Evolutionary conservation across 805 yeast species (phyloP), one percentile per base, ranked within the genome.

Genomic region (Candida taoyuanica): DNA sequence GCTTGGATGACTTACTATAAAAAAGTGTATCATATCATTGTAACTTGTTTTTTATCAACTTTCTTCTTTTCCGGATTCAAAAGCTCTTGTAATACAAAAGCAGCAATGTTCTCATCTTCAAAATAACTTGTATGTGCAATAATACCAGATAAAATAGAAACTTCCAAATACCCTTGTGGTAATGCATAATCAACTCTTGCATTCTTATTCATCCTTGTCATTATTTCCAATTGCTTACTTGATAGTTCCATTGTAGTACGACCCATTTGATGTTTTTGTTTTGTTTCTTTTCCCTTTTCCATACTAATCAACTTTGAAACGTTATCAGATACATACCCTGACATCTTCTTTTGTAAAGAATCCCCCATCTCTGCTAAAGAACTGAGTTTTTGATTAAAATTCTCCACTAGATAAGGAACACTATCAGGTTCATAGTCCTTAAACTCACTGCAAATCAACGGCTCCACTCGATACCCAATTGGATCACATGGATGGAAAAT

Each of bases 401-500:
- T 60, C 14, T 66, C 64, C 32, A 62, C 56, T 3, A 62, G 75
- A 48, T 72, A 77, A 1, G 85, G 82, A 13, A 84, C 69, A 14
- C 63, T 61, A 38, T 68, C 76, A 0, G 91, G 85, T 44, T 70
- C 67, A 39, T 70, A 60, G 7, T 65, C 56, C 0, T 77, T 63
- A 46, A 80, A 67, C 43, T 55, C 60, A 16, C 70, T 50, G 66
- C 43, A 67, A 5, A 89, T 71, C 40, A 91, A 63, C 2, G 98
- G 98, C 59, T 91, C 98, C 41, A 89, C 62, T 39, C 98, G 67
- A 52, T 89, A 87, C 0, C 91, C 89, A 29, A 93, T 81, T 1
- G 97, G 96, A 55, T 91, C 98, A 47, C 94, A 81, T 0, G 91
- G 85, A 50, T 91, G 95, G 63, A 84, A 87, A 5, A 93, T 63